A percentile compares a stretch with the other conserved stretches of the same genome.
Evolutionary conservation across 2,329 filamentous ascomycete species (phyloP).

Genomic region (Leptosphaerulina australis): DNA sequence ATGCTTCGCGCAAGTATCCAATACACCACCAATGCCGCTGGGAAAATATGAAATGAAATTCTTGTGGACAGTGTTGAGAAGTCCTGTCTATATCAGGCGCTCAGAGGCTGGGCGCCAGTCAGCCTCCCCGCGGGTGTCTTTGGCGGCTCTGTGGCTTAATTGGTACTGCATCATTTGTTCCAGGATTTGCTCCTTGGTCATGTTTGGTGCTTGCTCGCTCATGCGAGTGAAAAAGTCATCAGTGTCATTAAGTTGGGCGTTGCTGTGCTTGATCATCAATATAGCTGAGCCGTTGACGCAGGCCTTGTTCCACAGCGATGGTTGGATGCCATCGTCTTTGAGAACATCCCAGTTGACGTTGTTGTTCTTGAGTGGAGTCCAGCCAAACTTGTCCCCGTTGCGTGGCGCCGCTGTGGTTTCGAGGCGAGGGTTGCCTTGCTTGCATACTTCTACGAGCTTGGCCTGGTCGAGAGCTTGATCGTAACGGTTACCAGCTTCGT

Average conservation of each 20-base stretch:
- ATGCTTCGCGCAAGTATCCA: background rate
- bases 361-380: constrained; percentile 28
- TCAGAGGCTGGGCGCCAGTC: constrained; percentile 4
- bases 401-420: constrained; percentile 15
- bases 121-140: constrained; percentile 9
- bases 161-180: background rate
- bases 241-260: constrained; percentile 6
- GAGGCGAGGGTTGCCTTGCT: constrained; percentile 18
- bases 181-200: background rate
- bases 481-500: constrained; percentile 18
- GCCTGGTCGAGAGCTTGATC: constrained; percentile 12
- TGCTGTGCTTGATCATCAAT: constrained; percentile 15
- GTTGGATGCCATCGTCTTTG: constrained; percentile 14
- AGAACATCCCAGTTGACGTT: constrained; percentile 27
- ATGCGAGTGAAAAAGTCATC: background rate
- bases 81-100: background rate
- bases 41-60: background rate
- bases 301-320: constrained; percentile 23
- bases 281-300: constrained; percentile 17
- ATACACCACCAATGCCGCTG: constrained; percentile 16
- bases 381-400: constrained; percentile 15
- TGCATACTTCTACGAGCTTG: constrained; percentile 3
- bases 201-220: background rate
- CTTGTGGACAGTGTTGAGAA: background rate
- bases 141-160: background rate